Evolutionary conservation across 2,329 filamentous ascomycete genomes (phyloP).

Genomic region (Ceratocystis alfenasii): DNA sequence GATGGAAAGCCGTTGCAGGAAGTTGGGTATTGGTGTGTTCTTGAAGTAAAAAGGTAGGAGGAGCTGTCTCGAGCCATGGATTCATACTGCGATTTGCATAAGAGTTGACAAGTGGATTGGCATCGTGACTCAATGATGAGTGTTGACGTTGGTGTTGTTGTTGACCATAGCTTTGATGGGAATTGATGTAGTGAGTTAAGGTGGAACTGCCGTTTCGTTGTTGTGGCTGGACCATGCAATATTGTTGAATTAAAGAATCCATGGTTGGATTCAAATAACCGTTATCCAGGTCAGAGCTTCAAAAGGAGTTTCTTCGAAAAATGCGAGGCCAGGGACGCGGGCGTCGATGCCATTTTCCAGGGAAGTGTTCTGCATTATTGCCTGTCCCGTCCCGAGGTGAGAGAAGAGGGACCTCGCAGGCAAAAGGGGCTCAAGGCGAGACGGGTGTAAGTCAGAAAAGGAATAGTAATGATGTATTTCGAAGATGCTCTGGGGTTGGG

Average conservation of each 20-base stretch:
- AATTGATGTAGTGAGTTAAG: not conserved
- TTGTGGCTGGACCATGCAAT: conserved; percentile 19
- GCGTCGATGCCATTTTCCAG: conserved; percentile 20
- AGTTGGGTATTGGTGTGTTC: not conserved
- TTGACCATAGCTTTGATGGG: not conserved
- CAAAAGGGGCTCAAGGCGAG: conserved; percentile 7
- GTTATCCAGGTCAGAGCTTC: conserved; percentile 10
- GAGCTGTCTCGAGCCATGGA: not conserved
- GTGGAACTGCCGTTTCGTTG: conserved; percentile 3
- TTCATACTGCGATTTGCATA: not conserved
- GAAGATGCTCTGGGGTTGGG: not conserved
- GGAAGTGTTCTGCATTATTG: conserved; percentile 18
- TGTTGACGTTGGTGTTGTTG: not conserved
- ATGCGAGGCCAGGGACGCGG: conserved; percentile 19
- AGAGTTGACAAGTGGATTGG: not conserved
- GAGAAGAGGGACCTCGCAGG: conserved; percentile 15
- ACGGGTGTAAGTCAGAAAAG: not conserved
- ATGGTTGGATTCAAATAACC: conserved; percentile 11
- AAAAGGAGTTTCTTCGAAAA: not conserved
- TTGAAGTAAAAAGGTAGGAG: not conserved
- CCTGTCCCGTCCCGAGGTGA: conserved; percentile 11
- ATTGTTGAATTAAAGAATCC: conserved; percentile 15
- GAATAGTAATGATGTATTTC: not conserved
- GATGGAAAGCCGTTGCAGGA: not conserved
- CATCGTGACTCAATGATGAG: not conserved